Percentiles rank a stretch among this genome's conserved stretches.
Conservation (phyloP, 805 yeast species). For the Cyberlindnera samutprakarnensis region DNA sequence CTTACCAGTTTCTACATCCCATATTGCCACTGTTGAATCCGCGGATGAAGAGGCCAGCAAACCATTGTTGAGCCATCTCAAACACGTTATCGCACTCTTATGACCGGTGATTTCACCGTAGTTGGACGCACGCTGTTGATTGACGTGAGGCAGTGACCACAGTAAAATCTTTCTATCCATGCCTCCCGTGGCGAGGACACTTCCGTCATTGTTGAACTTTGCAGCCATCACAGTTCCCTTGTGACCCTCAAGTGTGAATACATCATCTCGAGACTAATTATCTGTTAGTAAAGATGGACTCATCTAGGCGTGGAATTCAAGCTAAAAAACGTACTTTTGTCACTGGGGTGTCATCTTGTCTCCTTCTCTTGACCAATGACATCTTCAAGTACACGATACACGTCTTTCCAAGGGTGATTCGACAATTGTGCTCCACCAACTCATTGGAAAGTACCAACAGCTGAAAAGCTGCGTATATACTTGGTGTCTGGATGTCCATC, state of each 20-base stretch:
- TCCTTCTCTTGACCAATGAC: constrained; percentile 31
- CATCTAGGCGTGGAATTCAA: no score
- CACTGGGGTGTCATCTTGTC: constrained; percentile 6
- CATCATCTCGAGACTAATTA: constrained; percentile 10
- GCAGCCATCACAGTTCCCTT: constrained; percentile 45
- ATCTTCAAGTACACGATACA: constrained; percentile 7
- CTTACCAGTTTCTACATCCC: constrained; percentile 54
- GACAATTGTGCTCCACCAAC: neutral
- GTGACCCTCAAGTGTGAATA: constrained; percentile 41
- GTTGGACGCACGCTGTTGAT: constrained; percentile 22
- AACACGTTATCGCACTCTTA: constrained; percentile 55
- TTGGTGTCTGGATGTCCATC: neutral
- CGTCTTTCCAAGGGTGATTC: neutral
- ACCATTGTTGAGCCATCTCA: constrained; percentile 46
- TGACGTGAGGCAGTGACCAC: constrained; percentile 21
- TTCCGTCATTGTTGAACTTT: constrained; percentile 45
- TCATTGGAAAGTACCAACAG: neutral
- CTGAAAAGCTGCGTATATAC: neutral
- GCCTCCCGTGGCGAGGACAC: constrained; percentile 54
- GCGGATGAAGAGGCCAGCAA: constrained; percentile 47
- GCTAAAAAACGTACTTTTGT: constrained; percentile 10
- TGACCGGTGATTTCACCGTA: constrained; percentile 46
- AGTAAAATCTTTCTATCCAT: constrained; percentile 38
- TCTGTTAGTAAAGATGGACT: constrained; percentile 5
- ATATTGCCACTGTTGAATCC: constrained; percentile 51